These are phyloP conservation scores for Pseudomonodictys pantanalensis DNA, from an alignment of 495 filamentous ascomycete genomes.

Conservation along the genomic window DNA sequence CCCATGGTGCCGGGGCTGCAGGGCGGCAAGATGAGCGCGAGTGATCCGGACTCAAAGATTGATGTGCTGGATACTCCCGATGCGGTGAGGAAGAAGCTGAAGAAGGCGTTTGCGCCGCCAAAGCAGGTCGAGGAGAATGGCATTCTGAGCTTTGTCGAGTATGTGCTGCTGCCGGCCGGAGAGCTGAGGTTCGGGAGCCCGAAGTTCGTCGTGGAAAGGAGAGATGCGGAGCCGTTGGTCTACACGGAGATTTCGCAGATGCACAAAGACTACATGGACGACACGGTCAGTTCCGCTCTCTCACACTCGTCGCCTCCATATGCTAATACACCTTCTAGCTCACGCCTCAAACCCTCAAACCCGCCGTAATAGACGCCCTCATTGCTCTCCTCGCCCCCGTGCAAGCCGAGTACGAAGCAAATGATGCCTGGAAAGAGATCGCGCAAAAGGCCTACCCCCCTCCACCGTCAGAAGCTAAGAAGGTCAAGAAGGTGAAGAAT, in stretches of 20 bases:
- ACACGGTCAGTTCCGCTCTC: slow-evolving; percentile 59
- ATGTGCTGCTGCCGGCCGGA: slow-evolving; percentile 72
- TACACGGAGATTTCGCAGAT: slow-evolving; percentile 71
- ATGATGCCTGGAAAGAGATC: slow-evolving; percentile 76
- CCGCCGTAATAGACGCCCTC: slow-evolving; percentile 68
- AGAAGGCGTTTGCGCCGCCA: slow-evolving; percentile 75
- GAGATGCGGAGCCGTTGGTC: slow-evolving; percentile 65
- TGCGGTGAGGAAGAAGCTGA: slow-evolving; percentile 70
- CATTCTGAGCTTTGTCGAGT: slow-evolving; percentile 76
- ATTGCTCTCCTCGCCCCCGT: slow-evolving; percentile 72
- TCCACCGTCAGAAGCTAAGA: slow-evolving; percentile 59
- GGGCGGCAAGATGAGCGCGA: slow-evolving; percentile 68
- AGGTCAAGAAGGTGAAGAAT: slow-evolving; percentile 77
- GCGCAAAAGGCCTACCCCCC: slow-evolving; percentile 80
- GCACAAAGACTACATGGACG: slow-evolving; percentile 73
- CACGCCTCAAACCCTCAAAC: slow-evolving; percentile 80
- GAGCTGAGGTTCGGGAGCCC: slow-evolving; percentile 54
- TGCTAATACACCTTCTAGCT: slow-evolving; percentile 53
- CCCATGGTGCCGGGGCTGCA: slow-evolving; percentile 82
- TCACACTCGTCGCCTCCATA: not conserved
- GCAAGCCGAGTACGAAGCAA: slow-evolving; percentile 63
- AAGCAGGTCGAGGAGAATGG: slow-evolving; percentile 80
- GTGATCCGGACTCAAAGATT: slow-evolving; percentile 74
- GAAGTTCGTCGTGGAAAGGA: slow-evolving; percentile 54
- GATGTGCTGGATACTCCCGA: slow-evolving; percentile 81